Evolutionary conservation across 2,329 filamentous ascomycete species (phyloP), one percentile per base, ranked within the genome.

Genomic region (Cylindrodendrum hubeiense): DNA sequence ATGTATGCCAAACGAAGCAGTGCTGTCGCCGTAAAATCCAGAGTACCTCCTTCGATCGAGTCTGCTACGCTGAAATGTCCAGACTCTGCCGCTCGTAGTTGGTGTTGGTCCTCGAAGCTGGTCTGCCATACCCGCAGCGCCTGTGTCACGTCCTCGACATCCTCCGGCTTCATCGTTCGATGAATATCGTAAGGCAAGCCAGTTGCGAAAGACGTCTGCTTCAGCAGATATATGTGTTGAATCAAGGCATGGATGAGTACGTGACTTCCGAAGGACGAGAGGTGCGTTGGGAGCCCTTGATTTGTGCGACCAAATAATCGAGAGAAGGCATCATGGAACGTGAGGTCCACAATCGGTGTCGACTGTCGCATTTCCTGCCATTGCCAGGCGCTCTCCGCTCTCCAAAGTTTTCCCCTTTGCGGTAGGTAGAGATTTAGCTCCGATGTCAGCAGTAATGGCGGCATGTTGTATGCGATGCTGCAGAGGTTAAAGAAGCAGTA

Each of bases 231-330:
- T 17, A 93, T 90, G 66, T 93, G 90, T 71, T 93, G 91, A 12
- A 93, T 85, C 24, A 94, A 76, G 4, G 90, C 90, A 72, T 93
- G 90, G 3, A 93, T 90, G 34, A 94, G 81, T 8, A 92, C 86
- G 68, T 93, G 93, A 71, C 91, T 91, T 1, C 90, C 91, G 7
- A 92, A 78, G 0, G 89, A 88, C 0, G 87, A 88, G 60, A 88
- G 81, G 47, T 84, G 83, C 0, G 82, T 78, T 1, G 84, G 83
- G 1, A 86, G 80, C 0, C 80, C 81, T 66, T 86, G 83, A 1
- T 81, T 79, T 3, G 82, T 79, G 37, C 88, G 84, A 26, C 86
- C 82, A 37, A 91, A 82, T 0, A 90, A 79, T 43, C 85, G 80
- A 5, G 83, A 82, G 51, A 91, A 85, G 1, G 87, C 85, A 37